A percentile compares a stretch with the other conserved stretches of the same genome.
phyloP scores from a whole-genome alignment of 306 rosid genomes.

The Arachis hypogaea region DNA sequence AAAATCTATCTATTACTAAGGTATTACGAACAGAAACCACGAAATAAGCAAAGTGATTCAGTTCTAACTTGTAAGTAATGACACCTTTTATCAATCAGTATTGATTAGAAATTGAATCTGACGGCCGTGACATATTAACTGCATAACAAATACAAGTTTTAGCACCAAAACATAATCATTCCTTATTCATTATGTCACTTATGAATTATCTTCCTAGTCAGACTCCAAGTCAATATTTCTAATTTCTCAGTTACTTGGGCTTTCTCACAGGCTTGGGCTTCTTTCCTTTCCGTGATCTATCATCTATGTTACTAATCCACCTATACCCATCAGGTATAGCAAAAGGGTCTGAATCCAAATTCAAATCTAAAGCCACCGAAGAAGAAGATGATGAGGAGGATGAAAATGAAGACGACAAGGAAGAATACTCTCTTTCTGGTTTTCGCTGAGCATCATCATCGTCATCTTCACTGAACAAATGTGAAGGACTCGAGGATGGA shows the following conservation, averaged over 20 bases:
- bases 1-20: slow-evolving; percentile 2
- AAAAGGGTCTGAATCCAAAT: slow-evolving; percentile 73
- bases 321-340: slow-evolving; percentile 80
- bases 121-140: slow-evolving; percentile 6
- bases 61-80: slow-evolving; percentile 7
- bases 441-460: slow-evolving; percentile 48
- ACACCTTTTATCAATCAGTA: slow-evolving; percentile 21
- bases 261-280: slow-evolving; percentile 72
- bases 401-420: slow-evolving; percentile 36
- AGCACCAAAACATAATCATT: slow-evolving; percentile 29
- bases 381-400: slow-evolving; percentile 47
- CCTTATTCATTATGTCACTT: neutral
- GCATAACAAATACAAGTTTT: slow-evolving; percentile 34
- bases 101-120: neutral
- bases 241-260: slow-evolving; percentile 45
- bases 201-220: neutral
- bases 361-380: slow-evolving; percentile 32
- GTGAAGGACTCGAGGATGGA: slow-evolving; percentile 82
- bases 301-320: slow-evolving; percentile 65
- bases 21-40: slow-evolving; percentile 23
- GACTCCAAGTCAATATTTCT: neutral
- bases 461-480: slow-evolving; percentile 50
- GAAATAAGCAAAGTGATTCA: slow-evolving; percentile 30
- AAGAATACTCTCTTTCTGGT: slow-evolving; percentile 33
- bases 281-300: slow-evolving; percentile 65